Evolutionary conservation across 306 rosid species (phyloP).

Genomic region (Hylodesmum podocarpum): DNA sequence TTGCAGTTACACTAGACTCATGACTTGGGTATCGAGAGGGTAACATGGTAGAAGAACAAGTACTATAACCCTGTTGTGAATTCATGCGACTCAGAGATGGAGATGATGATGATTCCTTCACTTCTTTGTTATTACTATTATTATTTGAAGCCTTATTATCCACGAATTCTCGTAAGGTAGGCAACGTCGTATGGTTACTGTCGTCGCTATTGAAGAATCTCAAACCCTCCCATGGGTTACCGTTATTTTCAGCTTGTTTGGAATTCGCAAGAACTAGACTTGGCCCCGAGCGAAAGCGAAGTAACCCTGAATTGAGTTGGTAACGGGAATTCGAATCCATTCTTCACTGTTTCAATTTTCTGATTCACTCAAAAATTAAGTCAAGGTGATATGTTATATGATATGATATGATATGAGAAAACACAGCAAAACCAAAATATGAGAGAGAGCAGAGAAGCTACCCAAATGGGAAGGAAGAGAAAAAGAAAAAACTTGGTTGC

Average conservation of each 20-base stretch:
- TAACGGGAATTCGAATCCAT: conserved; percentile 65
- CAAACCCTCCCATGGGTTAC: conserved; percentile 30
- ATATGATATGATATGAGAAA: too few relatives aligned
- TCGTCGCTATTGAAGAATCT: conserved; percentile 40
- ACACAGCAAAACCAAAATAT: too few relatives aligned
- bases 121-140: not conserved
- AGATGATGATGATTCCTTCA: not conserved
- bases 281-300: conserved; percentile 78
- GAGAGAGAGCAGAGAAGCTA: conserved; percentile 36
- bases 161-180: conserved; percentile 37
- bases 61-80: conserved; percentile 40
- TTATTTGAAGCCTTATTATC: conserved; percentile 21
- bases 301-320: conserved; percentile 64
- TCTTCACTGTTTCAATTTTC: not conserved
- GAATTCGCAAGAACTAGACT: conserved; percentile 43
- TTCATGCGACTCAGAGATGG: conserved; percentile 31
- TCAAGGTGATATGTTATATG: conserved; percentile 9
- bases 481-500: not conserved
- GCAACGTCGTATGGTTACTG: conserved; percentile 26
- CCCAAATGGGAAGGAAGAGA: conserved; percentile 15
- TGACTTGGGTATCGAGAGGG: conserved; percentile 71
- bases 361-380: too few relatives aligned
- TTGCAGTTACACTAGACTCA: conserved; percentile 18
- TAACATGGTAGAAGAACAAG: conserved; percentile 34
- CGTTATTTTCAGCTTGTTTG: conserved; percentile 32